A percentile compares a stretch with the other conserved stretches of the same genome.
phyloP scores from a whole-genome alignment of 352 stramenopile genomes.

The Globisporangium emineosum region DNA sequence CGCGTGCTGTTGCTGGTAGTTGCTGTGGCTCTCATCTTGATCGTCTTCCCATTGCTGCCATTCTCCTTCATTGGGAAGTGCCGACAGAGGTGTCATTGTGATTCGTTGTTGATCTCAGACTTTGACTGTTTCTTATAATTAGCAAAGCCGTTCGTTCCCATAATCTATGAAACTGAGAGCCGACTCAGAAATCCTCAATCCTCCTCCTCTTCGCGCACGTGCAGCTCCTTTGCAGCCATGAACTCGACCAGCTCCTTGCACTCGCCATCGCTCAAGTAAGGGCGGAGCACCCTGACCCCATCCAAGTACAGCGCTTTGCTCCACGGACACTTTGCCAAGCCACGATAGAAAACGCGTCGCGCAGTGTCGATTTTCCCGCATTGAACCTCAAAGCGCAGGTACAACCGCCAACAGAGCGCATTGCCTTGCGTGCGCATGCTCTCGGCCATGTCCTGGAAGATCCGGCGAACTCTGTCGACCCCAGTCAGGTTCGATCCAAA shows the following conservation, averaged over 20 bases:
- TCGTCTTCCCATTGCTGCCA: background rate
- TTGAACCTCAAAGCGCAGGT: slow-evolving; percentile 73
- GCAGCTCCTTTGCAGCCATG: slow-evolving; percentile 69
- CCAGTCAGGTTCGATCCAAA: slow-evolving; percentile 59
- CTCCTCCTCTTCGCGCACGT: slow-evolving; percentile 36
- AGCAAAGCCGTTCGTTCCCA: background rate
- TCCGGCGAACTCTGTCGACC: slow-evolving; percentile 46
- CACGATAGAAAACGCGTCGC: slow-evolving; percentile 74
- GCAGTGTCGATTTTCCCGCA: slow-evolving; percentile 65
- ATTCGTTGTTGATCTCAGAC: background rate
- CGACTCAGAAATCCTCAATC: slow-evolving; percentile 21
- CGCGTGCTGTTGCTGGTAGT: background rate
- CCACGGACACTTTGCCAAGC: slow-evolving; percentile 67
- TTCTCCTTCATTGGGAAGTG: background rate
- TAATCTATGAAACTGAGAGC: background rate
- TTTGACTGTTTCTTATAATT: background rate
- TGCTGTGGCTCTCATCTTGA: background rate
- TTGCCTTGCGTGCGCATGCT: slow-evolving; percentile 45
- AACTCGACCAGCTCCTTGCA: slow-evolving; percentile 66
- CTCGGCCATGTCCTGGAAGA: slow-evolving; percentile 68
- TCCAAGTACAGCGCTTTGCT: slow-evolving; percentile 78
- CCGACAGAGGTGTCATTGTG: background rate
- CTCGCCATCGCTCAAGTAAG: slow-evolving; percentile 60
- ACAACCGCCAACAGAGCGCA: slow-evolving; percentile 68
- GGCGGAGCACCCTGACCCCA: slow-evolving; percentile 50